Conservation (phyloP, 306 rosid genomes). For the Hippophae rhamnoides region DNA sequence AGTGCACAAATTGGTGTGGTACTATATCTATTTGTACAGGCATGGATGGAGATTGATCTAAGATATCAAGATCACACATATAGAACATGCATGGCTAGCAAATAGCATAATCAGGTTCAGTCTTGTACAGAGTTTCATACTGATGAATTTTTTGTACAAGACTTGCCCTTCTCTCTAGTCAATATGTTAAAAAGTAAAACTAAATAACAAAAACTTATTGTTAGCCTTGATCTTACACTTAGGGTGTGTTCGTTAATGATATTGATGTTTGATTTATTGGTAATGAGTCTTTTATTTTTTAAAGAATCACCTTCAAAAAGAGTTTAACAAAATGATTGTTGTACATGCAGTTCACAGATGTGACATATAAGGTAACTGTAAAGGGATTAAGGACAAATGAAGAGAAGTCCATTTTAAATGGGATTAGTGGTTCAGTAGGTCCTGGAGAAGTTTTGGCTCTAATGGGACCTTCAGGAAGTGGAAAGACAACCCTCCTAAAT, state of each 20-base stretch:
- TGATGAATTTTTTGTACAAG: constrained; percentile 51
- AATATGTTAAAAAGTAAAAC: too few relatives aligned
- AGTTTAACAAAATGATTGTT: background rate
- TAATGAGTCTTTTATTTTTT: too few relatives aligned
- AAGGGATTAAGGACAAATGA: constrained; percentile 57
- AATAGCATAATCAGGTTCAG: constrained; percentile 35
- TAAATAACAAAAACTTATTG: too few relatives aligned
- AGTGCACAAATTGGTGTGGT: constrained; percentile 32
- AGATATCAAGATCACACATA: too few relatives aligned
- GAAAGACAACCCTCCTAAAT: constrained; percentile 77
- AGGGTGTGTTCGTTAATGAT: too few relatives aligned
- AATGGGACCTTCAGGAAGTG: constrained; percentile 99
- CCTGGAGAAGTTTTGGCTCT: constrained; percentile 94
- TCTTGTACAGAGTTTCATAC: constrained; percentile 77
- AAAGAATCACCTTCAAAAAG: too few relatives aligned
- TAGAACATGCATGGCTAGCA: too few relatives aligned
- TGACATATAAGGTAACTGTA: constrained; percentile 61
- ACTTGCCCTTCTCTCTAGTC: constrained; percentile 39
- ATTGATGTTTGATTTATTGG: too few relatives aligned
- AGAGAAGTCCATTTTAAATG: constrained; percentile 75
- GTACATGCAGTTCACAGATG: constrained; percentile 68
- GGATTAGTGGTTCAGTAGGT: constrained; percentile 70
- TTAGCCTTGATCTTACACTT: too few relatives aligned
- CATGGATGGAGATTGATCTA: too few relatives aligned
- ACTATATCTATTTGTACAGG: too few relatives aligned